Base-by-base conservation (phyloP, 306 rosid species). In the Ammopiptanthus mongolicus region DNA sequence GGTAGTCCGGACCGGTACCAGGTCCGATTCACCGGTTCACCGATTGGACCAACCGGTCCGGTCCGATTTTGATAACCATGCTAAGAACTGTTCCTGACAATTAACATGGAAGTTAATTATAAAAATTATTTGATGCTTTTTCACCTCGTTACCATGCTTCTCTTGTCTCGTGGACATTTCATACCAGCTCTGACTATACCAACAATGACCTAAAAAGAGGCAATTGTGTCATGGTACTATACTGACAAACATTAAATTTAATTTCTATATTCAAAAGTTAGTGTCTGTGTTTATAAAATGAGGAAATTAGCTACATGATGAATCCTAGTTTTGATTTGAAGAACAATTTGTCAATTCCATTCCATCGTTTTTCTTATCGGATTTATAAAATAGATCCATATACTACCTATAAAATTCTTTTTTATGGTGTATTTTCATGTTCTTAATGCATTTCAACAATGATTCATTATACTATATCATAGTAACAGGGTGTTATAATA, bases 101-200 rank as follows among this genome's bases (percentile, higher is more conserved):
- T 29, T 58, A 39, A 57, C 84, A 71, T 84, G 79, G 69, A 65
- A 83, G n/a, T n/a, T n/a, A n/a, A n/a, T n/a, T n/a, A n/a, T n/a
- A n/a, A n/a, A n/a, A n/a, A n/a, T n/a, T n/a, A n/a, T n/a, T n/a
- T n/a, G 6, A 5, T 61, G 10, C 36, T 31, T 77, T 63, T 29
- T 37, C 21, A 18, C 28, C 59, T 72, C 72, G 31, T 75, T 51
- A 36, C 83, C 77, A 50, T 78, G 53, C 79, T 67, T 61, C 42
- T 62, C 84, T 74, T 74, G 70, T 83, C 87, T 79, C 65, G 41
- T 65, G 59, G 70, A 80, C 82, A 76, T 75, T 69, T 69, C 85
- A 76, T 76, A 69, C 52, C 73, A 75, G 69, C 39, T 75, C 19
- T 69, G 68, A 69, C 61, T 80, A 48, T 67, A 59, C 76, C 60